A percentile compares a stretch with the other conserved stretches of the same genome.
Conservation (phyloP, 225 moss, liverwort and hornwort species). For the Marchantia polymorpha region DNA sequence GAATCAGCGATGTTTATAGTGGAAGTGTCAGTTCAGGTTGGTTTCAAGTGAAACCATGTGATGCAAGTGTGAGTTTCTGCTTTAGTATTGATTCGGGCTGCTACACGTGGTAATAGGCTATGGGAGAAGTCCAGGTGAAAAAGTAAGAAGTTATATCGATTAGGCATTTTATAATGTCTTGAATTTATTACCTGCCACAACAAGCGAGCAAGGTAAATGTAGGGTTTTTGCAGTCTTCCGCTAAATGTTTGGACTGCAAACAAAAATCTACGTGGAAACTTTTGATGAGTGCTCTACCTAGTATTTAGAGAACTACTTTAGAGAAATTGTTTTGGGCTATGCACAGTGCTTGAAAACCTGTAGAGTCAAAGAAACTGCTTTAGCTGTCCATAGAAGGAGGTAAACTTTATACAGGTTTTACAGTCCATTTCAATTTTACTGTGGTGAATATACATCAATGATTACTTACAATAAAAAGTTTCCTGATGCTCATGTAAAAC, state of each 20-base stretch:
- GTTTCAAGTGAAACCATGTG: no score
- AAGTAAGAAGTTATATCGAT: constrained; percentile 14
- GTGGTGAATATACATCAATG: no score
- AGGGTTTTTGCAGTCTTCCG: constrained; percentile 1
- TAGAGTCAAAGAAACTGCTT: no score
- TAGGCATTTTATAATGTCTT: background rate
- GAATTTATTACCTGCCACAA: background rate
- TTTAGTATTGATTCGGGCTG: background rate
- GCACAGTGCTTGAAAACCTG: no score
- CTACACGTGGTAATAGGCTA: background rate
- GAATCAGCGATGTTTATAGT: background rate
- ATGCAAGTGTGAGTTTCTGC: background rate
- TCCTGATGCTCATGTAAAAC: no score
- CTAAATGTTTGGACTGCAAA: background rate
- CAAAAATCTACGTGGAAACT: background rate
- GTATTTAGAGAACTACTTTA: background rate
- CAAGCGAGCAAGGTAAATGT: background rate
- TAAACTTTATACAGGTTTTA: no score
- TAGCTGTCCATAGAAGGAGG: no score
- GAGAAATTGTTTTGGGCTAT: no score
- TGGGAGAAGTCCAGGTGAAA: constrained; percentile 1
- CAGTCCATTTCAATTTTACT: no score
- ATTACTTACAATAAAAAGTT: no score
- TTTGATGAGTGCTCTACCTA: background rate
- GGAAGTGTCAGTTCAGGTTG: background rate